These are phyloP conservation scores for Pilasporangium apinafurcum DNA, from an alignment of 352 stramenopile species.

Conservation along the genomic window DNA sequence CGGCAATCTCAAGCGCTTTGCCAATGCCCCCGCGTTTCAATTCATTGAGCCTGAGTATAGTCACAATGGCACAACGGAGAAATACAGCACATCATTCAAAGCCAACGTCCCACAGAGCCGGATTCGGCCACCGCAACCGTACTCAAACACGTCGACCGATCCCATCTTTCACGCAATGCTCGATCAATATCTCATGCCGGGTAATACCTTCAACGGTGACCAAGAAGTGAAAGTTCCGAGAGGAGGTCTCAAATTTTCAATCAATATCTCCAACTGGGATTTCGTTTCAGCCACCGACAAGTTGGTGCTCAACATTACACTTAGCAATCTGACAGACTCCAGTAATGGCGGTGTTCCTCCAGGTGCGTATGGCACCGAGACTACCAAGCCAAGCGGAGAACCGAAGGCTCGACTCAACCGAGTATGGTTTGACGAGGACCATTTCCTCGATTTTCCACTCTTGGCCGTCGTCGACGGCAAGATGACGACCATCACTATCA, in stretches of 20 bases:
- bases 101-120: constrained; percentile 11
- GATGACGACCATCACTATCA: background rate
- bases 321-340: constrained; percentile 2
- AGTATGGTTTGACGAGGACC: constrained; percentile 1
- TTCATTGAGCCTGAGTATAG: constrained; percentile 3
- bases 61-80: constrained; percentile 1
- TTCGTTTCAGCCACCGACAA: constrained; percentile 5
- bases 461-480: constrained; percentile 9
- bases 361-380: background rate
- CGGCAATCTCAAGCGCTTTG: constrained; percentile 4
- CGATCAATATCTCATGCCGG: constrained; percentile 10
- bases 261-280: constrained; percentile 12
- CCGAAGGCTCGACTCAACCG: background rate
- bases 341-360: background rate
- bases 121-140: constrained; percentile 8
- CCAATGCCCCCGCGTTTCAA: constrained; percentile 5
- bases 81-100: constrained; percentile 7
- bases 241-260: constrained; percentile 15
- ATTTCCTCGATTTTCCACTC: constrained; percentile 10
- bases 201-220: constrained; percentile 1
- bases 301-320: constrained; percentile 12
- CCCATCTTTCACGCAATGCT: constrained; percentile 7
- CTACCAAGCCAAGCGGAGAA: too few species aligned
- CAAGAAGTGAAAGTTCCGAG: constrained; percentile 4
- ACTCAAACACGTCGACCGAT: background rate